Evolutionary conservation across 2,329 filamentous ascomycete genomes (phyloP).

Genomic region (Graphilbum fragrans): DNA sequence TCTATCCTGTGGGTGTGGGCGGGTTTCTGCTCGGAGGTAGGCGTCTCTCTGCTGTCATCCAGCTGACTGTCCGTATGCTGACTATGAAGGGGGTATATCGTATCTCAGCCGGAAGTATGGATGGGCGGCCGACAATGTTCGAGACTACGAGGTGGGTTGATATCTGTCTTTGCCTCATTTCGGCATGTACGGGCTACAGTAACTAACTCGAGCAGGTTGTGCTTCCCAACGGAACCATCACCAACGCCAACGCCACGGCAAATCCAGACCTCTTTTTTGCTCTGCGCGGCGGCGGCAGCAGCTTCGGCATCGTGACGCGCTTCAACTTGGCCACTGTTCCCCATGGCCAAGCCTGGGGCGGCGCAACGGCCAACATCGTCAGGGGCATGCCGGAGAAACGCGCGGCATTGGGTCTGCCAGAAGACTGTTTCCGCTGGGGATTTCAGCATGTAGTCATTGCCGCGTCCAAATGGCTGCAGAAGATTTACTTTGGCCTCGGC

Average conservation of each 20-base stretch:
- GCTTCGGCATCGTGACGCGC: conserved; percentile 29
- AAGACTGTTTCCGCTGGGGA: too few relatives aligned
- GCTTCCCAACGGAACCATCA: conserved; percentile 22
- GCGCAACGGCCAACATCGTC: conserved; percentile 1
- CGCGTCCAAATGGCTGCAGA: background rate
- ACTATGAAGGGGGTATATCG: conserved; percentile 46
- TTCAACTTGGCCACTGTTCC: conserved; percentile 15
- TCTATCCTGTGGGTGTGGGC: conserved; percentile 50
- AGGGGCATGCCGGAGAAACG: background rate
- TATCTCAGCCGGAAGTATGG: conserved; percentile 42
- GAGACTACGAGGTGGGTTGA: conserved; percentile 24
- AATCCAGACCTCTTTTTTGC: conserved; percentile 29
- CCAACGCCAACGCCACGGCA: conserved; percentile 26
- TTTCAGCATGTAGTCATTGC: background rate
- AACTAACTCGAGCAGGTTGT: conserved; percentile 26
- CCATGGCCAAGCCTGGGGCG: background rate
- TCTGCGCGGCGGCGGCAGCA: conserved; percentile 25
- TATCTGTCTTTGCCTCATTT: conserved; percentile 37
- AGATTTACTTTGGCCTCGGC: conserved; percentile 2
- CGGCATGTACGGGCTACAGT: conserved; percentile 36
- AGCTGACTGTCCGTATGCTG: conserved; percentile 15
- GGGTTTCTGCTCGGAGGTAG: conserved; percentile 17
- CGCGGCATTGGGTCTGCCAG: too few relatives aligned
- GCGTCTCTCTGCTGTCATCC: too few relatives aligned
- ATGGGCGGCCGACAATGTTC: conserved; percentile 29